Evolutionary conservation across 1,284 basidiomycete species (phyloP), one percentile per base, ranked within the genome.

Genomic region (Fomitopsis betulina): DNA sequence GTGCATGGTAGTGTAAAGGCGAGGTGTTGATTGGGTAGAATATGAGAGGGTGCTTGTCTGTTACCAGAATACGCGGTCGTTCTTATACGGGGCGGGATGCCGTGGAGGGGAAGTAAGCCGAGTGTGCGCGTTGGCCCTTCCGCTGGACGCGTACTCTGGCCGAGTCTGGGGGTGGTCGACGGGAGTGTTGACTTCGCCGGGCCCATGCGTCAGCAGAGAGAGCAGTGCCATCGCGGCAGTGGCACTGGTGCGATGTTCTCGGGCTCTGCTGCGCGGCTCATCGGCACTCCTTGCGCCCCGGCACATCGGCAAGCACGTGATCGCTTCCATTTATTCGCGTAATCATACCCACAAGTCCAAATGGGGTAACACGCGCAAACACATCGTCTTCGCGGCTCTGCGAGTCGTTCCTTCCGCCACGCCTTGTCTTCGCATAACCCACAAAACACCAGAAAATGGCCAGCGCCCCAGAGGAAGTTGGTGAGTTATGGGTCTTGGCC

Each of bases 381-480:
- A 23, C 23, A 30, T 47, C n/a, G 45, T 12, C 13, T 5, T 25
- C 45, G 45, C 17, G 6, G 25, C 30, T 47, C 45, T 47, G 38
- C 52, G 21, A 30, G 38, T n/a, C 13, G 12, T 10, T 30, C 27
- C 27, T 30, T 8, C 8, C 27, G 27, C 12, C 23, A 13, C 45
- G 45, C 25, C 25, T 47, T 17, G 17, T 21, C 4, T 40, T 23
- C 40, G 17, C 37, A 12, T 17, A n/a, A 15, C 53, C 27, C 27
- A 8, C 8, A 19, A 5, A 21, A 35, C n/a, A 45, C 27, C 37
- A 40, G 38, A 38, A 19, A 7, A 65, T 65, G 64, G 64, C 66
- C 25, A 65, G 59, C 32, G 61, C 61, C 49, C 57, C 61, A 27
- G 66, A 67, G 32, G 60, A 60, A 15, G 60, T 19, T 53, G 64